These are phyloP conservation scores for Xylaria palmicola DNA, from an alignment of 495 filamentous ascomycete species.

Conservation along the genomic window DNA sequence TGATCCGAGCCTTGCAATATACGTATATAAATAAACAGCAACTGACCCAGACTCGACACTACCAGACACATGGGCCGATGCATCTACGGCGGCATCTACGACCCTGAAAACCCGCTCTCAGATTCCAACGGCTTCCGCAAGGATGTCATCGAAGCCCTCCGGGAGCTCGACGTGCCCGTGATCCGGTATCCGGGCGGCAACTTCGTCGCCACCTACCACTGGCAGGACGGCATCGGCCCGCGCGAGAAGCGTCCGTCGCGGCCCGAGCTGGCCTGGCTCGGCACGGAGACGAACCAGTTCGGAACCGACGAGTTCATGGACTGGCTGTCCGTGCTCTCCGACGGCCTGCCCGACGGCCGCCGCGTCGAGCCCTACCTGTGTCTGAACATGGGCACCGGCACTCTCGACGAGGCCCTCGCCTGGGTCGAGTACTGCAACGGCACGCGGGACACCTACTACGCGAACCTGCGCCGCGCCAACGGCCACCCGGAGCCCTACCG, in stretches of 20 bases:
- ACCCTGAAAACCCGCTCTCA: constrained; percentile 66
- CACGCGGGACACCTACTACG: constrained; percentile 70
- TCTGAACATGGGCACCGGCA: constrained; percentile 74
- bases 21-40: no score
- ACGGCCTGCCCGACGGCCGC: constrained; percentile 19
- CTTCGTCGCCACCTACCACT: constrained; percentile 80
- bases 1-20: not conserved
- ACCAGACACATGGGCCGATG: constrained; percentile 76
- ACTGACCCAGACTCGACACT: not conserved
- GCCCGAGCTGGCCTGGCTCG: constrained; percentile 74
- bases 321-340: constrained; percentile 66
- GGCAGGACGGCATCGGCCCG: constrained; percentile 75
- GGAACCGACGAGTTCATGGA: constrained; percentile 82
- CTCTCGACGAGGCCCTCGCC: constrained; percentile 69
- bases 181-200: constrained; percentile 80
- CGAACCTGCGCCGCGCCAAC: constrained; percentile 70
- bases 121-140: constrained; percentile 73
- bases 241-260: constrained; percentile 62
- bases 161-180: constrained; percentile 69
- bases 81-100: constrained; percentile 83
- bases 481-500: constrained; percentile 71
- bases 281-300: constrained; percentile 71
- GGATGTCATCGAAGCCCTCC: constrained; percentile 68
- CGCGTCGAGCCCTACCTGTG: constrained; percentile 70
- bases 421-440: constrained; percentile 86